Base-by-base conservation (phyloP, 2,329 filamentous ascomycete species). In the Paecilomyces fulvus region DNA sequence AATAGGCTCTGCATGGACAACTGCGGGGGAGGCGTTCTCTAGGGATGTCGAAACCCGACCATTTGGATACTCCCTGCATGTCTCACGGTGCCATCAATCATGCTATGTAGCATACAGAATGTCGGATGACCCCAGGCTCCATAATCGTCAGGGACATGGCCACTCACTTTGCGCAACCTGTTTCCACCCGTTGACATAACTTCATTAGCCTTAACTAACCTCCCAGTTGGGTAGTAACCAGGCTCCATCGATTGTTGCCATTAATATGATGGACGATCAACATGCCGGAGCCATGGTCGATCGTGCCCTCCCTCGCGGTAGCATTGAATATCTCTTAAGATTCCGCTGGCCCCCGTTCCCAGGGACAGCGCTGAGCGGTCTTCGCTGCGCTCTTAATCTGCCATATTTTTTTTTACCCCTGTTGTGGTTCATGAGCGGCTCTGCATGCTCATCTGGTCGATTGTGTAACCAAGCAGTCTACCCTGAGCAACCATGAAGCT, bases 401-500 rank as follows among this genome's bases (percentile, higher is more conserved):
- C 25, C 21, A n/a, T n/a, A n/a, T 21, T 21, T 21, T 23, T 8
- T 23, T 23, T 49, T n/a, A 7, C 14, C 23, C 48, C 48, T 49
- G 48, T 21, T 49, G 48, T 23, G 48, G 48, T 49, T 49, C 20
- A 23, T 25, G 46, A 49, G 46, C 23, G 9, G 23, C 20, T 25
- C 11, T 49, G 14, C 48, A 28, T 49, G 48, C 21, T 49, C 46
- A 49, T 23, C 20, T 49, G 12, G 48, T 49, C 23, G 9, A 12
- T 25, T 11, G 48, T n/a, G 20, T 49, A 49, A 49, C 25, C 48
- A 49, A n/a, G 21, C 25, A n/a, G 11, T 21, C 21, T 49, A 25
- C n/a, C 46, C 48, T 28, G 17, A 53, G 58, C 59, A 63, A 65
- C 52, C 51, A 74, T 74, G 72, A 71, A 65, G 66, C 62, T 70